A percentile compares a stretch with the other conserved stretches of the same genome.
Conservation (phyloP, 257 asterid genomes). For the Osmanthus fragrans region DNA sequence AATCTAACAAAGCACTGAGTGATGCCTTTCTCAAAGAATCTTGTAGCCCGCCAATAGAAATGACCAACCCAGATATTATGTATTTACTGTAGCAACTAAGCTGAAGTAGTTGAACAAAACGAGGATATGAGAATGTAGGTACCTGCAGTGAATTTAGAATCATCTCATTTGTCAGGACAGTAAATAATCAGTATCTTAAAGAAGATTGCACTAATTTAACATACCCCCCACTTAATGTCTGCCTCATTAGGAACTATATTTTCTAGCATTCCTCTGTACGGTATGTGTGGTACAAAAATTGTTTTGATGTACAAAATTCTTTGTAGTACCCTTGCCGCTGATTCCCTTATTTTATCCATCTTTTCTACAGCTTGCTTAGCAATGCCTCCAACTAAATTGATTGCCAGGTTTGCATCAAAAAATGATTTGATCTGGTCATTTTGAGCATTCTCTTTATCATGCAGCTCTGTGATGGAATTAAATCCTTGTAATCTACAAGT, state of each 20-base stretch:
- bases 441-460: slow-evolving; percentile 29
- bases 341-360: slow-evolving; percentile 90
- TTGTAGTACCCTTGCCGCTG: slow-evolving; percentile 78
- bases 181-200: slow-evolving; percentile 14
- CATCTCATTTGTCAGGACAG: slow-evolving; percentile 19
- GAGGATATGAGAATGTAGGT: slow-evolving; percentile 71
- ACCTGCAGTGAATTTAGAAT: slow-evolving; percentile 58
- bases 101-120: slow-evolving; percentile 75
- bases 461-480: slow-evolving; percentile 30
- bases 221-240: slow-evolving; percentile 78
- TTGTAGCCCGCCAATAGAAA: slow-evolving; percentile 91
- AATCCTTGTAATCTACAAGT: slow-evolving; percentile 26
- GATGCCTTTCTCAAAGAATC: slow-evolving; percentile 83
- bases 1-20: slow-evolving; percentile 70
- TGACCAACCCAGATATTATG: slow-evolving; percentile 75
- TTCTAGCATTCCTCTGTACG: slow-evolving; percentile 64
- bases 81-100: slow-evolving; percentile 70
- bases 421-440: slow-evolving; percentile 33
- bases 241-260: slow-evolving; percentile 57
- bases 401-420: slow-evolving; percentile 66
- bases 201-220: slow-evolving; percentile 28
- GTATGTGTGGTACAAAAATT: slow-evolving; percentile 60
- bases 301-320: slow-evolving; percentile 62
- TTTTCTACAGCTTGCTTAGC: slow-evolving; percentile 92
- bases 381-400: slow-evolving; percentile 61